Conservation (phyloP, 805 yeast genomes). For the Candida succiphila region DNA sequence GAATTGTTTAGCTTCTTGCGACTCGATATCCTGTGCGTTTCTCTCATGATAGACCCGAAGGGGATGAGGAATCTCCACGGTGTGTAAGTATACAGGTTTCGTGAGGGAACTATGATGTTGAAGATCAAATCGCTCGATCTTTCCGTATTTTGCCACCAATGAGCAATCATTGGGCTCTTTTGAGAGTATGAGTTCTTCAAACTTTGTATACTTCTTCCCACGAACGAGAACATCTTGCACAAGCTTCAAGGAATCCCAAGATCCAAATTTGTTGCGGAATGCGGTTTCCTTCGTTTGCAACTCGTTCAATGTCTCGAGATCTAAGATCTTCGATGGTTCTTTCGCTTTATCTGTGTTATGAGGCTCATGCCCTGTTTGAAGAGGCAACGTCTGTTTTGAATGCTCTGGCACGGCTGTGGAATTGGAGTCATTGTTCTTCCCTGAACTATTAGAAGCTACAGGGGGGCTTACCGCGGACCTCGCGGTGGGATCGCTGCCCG, state of each 20-base stretch:
- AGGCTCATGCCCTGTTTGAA: too few species aligned
- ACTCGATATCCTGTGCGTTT: slow-evolving; percentile 9
- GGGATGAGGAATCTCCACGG: slow-evolving; percentile 43
- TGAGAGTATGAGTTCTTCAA: slow-evolving; percentile 31
- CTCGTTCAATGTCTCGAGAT: not conserved
- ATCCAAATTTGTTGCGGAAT: not conserved
- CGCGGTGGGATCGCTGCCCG: too few species aligned
- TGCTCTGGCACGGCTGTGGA: too few species aligned
- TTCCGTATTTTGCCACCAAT: slow-evolving; percentile 36
- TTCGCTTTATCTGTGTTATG: not conserved
- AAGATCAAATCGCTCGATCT: slow-evolving; percentile 28
- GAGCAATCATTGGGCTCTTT: slow-evolving; percentile 48
- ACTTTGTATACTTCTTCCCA: slow-evolving; percentile 17
- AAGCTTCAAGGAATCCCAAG: not conserved
- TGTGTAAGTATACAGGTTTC: slow-evolving; percentile 27
- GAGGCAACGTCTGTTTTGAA: too few species aligned
- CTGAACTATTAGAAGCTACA: too few species aligned
- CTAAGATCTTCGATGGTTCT: not conserved
- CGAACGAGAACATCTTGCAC: not conserved
- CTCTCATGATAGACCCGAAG: slow-evolving; percentile 25
- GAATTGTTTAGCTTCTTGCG: slow-evolving; percentile 11
- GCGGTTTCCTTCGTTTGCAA: slow-evolving; percentile 1
- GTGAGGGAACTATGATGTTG: slow-evolving; percentile 10
- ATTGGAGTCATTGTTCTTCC: too few species aligned
- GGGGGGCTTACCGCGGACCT: too few species aligned